These are phyloP conservation scores for Komagataella mondaviorum DNA, from an alignment of 805 yeast species.

Conservation along the genomic window DNA sequence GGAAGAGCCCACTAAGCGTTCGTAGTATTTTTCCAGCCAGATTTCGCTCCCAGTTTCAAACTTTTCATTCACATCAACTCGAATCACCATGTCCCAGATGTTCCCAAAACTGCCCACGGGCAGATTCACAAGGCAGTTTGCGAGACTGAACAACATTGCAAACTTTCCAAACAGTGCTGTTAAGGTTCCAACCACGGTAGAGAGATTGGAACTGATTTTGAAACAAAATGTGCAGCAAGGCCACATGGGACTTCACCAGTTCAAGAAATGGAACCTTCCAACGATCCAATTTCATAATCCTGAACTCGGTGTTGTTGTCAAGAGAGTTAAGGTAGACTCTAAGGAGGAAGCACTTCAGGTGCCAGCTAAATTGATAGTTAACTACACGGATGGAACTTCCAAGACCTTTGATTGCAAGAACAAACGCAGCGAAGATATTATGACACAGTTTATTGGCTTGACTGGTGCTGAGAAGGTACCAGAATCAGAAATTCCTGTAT, in stretches of 20 bases:
- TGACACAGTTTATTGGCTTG: conserved; percentile 35
- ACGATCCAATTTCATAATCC: conserved; percentile 78
- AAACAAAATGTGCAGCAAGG: conserved; percentile 34
- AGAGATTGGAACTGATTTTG: conserved; percentile 37
- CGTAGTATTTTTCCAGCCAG: neutral
- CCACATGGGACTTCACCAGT: conserved; percentile 55
- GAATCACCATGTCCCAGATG: conserved; percentile 3
- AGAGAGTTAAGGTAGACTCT: conserved; percentile 31
- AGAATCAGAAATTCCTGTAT: conserved; percentile 25
- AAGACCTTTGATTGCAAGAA: conserved; percentile 38
- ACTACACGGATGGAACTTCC: conserved; percentile 22
- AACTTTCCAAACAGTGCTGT: conserved; percentile 30
- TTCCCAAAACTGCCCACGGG: conserved; percentile 23
- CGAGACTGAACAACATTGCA: conserved; percentile 35
- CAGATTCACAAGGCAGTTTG: conserved; percentile 30
- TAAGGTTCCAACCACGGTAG: conserved; percentile 21
- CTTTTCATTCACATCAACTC: neutral
- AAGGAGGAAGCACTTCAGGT: conserved; percentile 27
- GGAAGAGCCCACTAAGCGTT: too few species aligned
- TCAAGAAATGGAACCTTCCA: conserved; percentile 67
- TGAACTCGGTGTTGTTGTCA: conserved; percentile 44
- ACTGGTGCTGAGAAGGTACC: conserved; percentile 42
- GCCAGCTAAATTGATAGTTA: conserved; percentile 32
- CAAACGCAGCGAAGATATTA: conserved; percentile 35
- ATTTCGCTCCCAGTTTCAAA: neutral